These are phyloP conservation scores for Monilinia polystroma DNA, from an alignment of 2,329 filamentous ascomycete genomes.

Conservation along the genomic window DNA sequence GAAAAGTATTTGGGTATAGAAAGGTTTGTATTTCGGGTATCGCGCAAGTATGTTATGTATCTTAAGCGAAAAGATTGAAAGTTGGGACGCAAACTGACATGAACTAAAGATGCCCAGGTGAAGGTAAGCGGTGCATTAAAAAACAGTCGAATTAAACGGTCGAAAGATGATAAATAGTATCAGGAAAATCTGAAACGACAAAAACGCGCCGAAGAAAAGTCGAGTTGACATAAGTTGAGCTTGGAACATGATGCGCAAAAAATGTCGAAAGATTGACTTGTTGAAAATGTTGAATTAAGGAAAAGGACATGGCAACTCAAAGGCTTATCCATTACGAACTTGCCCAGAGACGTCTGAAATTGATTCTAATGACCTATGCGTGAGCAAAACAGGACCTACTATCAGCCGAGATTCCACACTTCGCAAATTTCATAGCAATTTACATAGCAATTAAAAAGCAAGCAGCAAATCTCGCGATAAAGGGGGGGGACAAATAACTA, in stretches of 20 bases:
- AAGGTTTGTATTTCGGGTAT: constrained; percentile 16
- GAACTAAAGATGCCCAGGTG: neutral
- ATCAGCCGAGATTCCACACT: constrained; percentile 21
- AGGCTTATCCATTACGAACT: constrained; percentile 16
- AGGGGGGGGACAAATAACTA: constrained; percentile 29
- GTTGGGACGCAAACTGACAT: neutral
- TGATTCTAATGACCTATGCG: constrained; percentile 23
- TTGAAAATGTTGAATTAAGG: neutral
- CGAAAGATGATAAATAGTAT: constrained; percentile 7
- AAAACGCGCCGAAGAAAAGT: neutral
- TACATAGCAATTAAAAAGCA: constrained; percentile 20
- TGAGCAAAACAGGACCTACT: constrained; percentile 21
- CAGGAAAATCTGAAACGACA: neutral
- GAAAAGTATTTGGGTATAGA: constrained; percentile 15
- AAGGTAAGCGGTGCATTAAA: neutral
- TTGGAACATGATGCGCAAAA: constrained; percentile 11
- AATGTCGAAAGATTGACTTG: neutral
- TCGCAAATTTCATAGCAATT: constrained; percentile 18
- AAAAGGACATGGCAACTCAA: neutral
- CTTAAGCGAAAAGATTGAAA: constrained; percentile 11
- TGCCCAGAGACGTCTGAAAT: constrained; percentile 24
- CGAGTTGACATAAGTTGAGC: constrained; percentile 3
- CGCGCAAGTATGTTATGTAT: neutral
- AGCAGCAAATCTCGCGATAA: constrained; percentile 20
- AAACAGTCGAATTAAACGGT: constrained; percentile 19